Percentiles rank a stretch among this genome's conserved stretches.
phyloP scores from a whole-genome alignment of 768 basidiomycete genomes.

The Lactarius quietus region DNA sequence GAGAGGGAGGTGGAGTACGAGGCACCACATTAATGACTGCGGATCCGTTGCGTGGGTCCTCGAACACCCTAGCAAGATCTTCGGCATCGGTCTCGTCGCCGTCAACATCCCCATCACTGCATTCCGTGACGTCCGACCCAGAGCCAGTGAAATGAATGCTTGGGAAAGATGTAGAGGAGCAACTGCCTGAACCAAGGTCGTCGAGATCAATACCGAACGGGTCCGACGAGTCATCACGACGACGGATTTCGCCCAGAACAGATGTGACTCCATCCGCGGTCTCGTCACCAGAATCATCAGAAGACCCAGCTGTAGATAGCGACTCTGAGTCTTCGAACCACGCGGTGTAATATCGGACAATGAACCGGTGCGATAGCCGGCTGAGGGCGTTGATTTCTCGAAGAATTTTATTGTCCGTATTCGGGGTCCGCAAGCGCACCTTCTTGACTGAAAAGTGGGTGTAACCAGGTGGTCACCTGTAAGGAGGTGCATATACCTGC shows the following conservation, averaged over 20 bases:
- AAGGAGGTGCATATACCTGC: constrained; percentile 47
- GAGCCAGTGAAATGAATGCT: constrained; percentile 69
- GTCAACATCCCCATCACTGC: constrained; percentile 41
- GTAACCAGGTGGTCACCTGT: constrained; percentile 1
- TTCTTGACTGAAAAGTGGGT: constrained; percentile 70
- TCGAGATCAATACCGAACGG: constrained; percentile 66
- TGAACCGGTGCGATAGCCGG: constrained; percentile 80
- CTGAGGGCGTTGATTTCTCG: constrained; percentile 90
- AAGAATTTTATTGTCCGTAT: constrained; percentile 84
- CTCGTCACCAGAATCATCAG: constrained; percentile 39
- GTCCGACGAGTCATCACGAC: constrained; percentile 33
- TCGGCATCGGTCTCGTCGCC: constrained; percentile 38
- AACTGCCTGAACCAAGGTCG: constrained; percentile 48
- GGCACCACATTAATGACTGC: constrained; percentile 21
- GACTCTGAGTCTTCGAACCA: constrained; percentile 77
- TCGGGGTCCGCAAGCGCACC: constrained; percentile 70
- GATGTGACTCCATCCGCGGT: constrained; percentile 52
- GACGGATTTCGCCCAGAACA: constrained; percentile 43
- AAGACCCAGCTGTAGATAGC: constrained; percentile 44
- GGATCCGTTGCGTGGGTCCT: constrained; percentile 8
- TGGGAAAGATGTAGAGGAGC: constrained; percentile 66
- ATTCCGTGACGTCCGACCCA: constrained; percentile 40
- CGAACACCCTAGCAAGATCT: constrained; percentile 31
- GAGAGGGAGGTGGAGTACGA: constrained; percentile 13
- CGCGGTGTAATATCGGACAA: constrained; percentile 89